Conservation (phyloP, 2,329 filamentous ascomycete genomes). For the Alternaria burnsii region DNA sequence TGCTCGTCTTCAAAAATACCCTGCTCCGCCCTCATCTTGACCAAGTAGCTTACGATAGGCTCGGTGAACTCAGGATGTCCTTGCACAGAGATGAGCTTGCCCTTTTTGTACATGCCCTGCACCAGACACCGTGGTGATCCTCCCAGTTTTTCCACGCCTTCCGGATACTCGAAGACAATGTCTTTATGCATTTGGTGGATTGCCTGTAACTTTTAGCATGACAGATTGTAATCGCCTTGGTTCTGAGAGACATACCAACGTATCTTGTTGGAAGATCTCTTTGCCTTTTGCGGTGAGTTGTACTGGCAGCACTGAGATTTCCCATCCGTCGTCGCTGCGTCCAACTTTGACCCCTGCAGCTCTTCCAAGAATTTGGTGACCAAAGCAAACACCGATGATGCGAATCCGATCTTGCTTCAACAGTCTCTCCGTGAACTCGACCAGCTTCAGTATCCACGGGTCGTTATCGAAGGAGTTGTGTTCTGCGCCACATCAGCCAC, state of each 20-base stretch:
- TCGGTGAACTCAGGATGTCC: conserved; percentile 85
- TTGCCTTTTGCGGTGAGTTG: conserved; percentile 74
- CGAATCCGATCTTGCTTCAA: conserved; percentile 70
- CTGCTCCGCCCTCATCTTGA: conserved; percentile 68
- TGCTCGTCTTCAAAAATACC: conserved; percentile 76
- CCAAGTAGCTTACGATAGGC: conserved; percentile 74
- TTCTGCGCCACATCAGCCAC: conserved; percentile 55
- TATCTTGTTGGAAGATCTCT: conserved; percentile 73
- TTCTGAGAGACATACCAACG: conserved; percentile 58
- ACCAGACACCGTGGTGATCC: conserved; percentile 72
- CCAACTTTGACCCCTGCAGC: conserved; percentile 74
- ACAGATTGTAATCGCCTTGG: neutral
- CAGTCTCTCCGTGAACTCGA: conserved; percentile 70
- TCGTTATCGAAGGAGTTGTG: conserved; percentile 76
- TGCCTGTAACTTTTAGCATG: conserved; percentile 55
- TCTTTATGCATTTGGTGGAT: conserved; percentile 91
- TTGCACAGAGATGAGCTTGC: conserved; percentile 77
- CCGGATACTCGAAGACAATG: conserved; percentile 71
- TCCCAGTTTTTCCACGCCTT: conserved; percentile 69
- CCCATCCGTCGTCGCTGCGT: conserved; percentile 76
- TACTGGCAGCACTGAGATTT: conserved; percentile 77
- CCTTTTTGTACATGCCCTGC: conserved; percentile 79
- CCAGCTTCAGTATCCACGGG: conserved; percentile 78
- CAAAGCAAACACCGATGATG: conserved; percentile 85
- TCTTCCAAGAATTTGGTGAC: conserved; percentile 83